phyloP scores from a whole-genome alignment of 257 asterid species.

The Nicotiana otophora region DNA sequence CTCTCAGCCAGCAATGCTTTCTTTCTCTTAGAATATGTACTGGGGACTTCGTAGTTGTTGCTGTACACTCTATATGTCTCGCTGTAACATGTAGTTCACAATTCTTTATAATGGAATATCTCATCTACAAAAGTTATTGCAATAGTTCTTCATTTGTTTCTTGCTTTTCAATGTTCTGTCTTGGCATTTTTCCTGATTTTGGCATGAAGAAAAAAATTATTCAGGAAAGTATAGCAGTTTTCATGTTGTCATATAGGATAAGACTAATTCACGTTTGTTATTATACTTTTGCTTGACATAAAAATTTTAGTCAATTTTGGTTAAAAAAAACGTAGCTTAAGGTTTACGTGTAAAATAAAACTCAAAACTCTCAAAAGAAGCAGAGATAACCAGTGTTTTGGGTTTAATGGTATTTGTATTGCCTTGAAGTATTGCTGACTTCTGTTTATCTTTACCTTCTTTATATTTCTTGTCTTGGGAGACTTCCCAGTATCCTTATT shows the following conservation, averaged over 20 bases:
- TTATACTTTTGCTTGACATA: not conserved
- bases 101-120: not conserved
- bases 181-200: not conserved
- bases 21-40: not conserved
- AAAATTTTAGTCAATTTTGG: too few relatives aligned
- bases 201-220: not conserved
- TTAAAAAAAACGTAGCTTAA: not conserved
- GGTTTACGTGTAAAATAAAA: not conserved
- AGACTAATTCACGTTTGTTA: not conserved
- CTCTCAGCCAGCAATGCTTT: not conserved
- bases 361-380: not conserved
- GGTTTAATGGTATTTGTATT: not conserved
- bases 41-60: not conserved
- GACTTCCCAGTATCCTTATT: not conserved
- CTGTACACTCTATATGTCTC: not conserved
- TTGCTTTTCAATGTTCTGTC: slow-evolving; percentile 1
- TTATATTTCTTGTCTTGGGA: slow-evolving; percentile 1
- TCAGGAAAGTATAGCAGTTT: slow-evolving; percentile 2
- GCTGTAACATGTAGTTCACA: not conserved
- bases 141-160: not conserved
- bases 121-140: not conserved
- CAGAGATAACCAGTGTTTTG: not conserved
- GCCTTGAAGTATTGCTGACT: not conserved
- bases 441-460: not conserved
- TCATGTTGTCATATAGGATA: not conserved